phyloP scores from a whole-genome alignment of 1,284 basidiomycete genomes.

The Moniliella sp. region DNA sequence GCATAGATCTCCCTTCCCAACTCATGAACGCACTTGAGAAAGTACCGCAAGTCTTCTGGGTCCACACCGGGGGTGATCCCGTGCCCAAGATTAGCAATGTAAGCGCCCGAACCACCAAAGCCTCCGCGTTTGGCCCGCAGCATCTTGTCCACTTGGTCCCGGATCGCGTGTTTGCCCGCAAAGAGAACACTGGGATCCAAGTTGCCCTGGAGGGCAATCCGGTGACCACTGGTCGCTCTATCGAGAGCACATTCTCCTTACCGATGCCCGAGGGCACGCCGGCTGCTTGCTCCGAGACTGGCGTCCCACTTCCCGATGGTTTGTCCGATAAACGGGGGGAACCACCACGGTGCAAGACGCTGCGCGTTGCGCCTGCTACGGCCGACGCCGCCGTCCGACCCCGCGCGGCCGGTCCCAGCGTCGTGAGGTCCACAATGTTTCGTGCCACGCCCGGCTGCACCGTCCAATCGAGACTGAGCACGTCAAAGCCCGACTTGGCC shows the following conservation, averaged over 20 bases:
- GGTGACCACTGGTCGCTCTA: no score
- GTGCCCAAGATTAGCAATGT: constrained; percentile 82
- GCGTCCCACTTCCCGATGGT: no score
- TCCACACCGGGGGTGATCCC: constrained; percentile 46
- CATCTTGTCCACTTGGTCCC: constrained; percentile 57
- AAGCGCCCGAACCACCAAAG: constrained; percentile 44
- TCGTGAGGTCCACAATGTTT: constrained; percentile 17
- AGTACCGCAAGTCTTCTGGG: constrained; percentile 25
- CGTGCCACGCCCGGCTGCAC: constrained; percentile 26
- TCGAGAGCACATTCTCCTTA: no score
- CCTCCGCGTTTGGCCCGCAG: constrained; percentile 43
- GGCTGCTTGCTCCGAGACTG: no score
- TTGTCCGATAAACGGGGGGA: no score
- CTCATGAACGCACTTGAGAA: constrained; percentile 25
- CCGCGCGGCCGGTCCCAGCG: no score
- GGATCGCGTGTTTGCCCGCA: constrained; percentile 58
- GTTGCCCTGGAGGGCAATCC: constrained; percentile 75
- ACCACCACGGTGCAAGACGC: no score
- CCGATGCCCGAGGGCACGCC: no score
- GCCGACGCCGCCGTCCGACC: no score
- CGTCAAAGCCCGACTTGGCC: constrained; percentile 28
- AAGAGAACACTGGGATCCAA: constrained; percentile 73
- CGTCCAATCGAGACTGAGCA: constrained; percentile 28
- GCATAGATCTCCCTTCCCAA: constrained; percentile 17
- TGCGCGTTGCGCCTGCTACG: no score